These are phyloP conservation scores for Diaporthe eres DNA, from an alignment of 2,329 filamentous ascomycete genomes.

Conservation along the genomic window DNA sequence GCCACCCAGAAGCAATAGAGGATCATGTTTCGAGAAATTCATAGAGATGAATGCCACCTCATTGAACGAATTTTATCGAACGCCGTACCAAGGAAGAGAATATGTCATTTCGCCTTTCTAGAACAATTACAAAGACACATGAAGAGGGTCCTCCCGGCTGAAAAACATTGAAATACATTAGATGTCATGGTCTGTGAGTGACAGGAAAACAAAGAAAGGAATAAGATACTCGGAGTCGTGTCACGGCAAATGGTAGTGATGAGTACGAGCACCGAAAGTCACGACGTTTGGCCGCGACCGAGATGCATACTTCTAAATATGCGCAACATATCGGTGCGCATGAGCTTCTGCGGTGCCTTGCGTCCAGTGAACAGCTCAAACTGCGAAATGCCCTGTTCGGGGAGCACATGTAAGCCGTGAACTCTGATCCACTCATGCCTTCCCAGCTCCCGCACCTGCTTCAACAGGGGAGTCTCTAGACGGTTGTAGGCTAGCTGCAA, in stretches of 20 bases:
- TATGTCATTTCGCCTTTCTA: background rate
- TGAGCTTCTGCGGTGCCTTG: constrained; percentile 68
- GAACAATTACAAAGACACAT: no score
- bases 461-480: constrained; percentile 67
- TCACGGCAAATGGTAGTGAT: background rate
- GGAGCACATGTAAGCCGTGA: constrained; percentile 71
- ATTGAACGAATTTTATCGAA: background rate
- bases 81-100: background rate
- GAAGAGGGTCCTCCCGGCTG: background rate
- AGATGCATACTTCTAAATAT: background rate
- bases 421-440: constrained; percentile 69
- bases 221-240: no score
- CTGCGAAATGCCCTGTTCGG: constrained; percentile 73
- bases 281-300: background rate
- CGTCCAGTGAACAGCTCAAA: constrained; percentile 74
- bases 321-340: constrained; percentile 51
- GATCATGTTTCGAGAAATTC: background rate
- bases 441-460: constrained; percentile 64
- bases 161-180: background rate
- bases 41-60: no score
- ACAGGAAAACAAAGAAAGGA: background rate
- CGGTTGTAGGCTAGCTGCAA: constrained; percentile 48
- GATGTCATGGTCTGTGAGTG: background rate
- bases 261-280: background rate
- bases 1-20: background rate